phyloP scores from a whole-genome alignment of 108 stramenopile species.

The Fistulifera pelliculosa region DNA sequence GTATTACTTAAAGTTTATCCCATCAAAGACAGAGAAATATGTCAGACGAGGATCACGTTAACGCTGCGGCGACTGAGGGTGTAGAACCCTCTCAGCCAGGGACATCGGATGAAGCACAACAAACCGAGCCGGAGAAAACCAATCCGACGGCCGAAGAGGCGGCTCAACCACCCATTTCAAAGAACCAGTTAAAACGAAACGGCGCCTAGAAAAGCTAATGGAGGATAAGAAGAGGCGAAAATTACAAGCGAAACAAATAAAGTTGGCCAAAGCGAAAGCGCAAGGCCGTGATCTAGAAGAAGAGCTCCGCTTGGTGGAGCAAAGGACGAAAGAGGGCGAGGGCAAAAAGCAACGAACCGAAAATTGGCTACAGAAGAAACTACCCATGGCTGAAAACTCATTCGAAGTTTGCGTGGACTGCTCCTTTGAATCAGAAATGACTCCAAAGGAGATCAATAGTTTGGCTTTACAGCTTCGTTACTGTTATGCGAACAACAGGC shows the following conservation, averaged over 20 bases:
- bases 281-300: conserved; percentile 62
- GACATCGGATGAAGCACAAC: too few relatives aligned
- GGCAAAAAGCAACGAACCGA: conserved; percentile 38
- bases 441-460: conserved; percentile 51
- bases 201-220: conserved; percentile 41
- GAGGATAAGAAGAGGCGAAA: conserved; percentile 57
- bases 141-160: too few relatives aligned
- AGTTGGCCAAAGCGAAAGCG: conserved; percentile 47
- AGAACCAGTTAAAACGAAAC: conserved; percentile 59
- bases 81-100: too few relatives aligned
- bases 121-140: too few relatives aligned
- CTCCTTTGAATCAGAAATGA: conserved; percentile 64
- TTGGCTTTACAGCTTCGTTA: conserved; percentile 61
- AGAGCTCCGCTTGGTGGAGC: conserved; percentile 31
- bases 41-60: too few relatives aligned
- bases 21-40: too few relatives aligned
- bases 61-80: too few relatives aligned
- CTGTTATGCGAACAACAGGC: conserved; percentile 59
- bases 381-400: conserved; percentile 10
- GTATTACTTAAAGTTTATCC: too few relatives aligned
- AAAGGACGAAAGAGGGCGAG: conserved; percentile 29
- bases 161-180: conserved; percentile 30
- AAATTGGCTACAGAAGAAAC: conserved; percentile 31
- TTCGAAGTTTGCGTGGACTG: conserved; percentile 61
- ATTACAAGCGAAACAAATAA: conserved; percentile 42